These are phyloP conservation scores for Claviceps humidiphila DNA, from an alignment of 2,329 filamentous ascomycete species.

Conservation along the genomic window DNA sequence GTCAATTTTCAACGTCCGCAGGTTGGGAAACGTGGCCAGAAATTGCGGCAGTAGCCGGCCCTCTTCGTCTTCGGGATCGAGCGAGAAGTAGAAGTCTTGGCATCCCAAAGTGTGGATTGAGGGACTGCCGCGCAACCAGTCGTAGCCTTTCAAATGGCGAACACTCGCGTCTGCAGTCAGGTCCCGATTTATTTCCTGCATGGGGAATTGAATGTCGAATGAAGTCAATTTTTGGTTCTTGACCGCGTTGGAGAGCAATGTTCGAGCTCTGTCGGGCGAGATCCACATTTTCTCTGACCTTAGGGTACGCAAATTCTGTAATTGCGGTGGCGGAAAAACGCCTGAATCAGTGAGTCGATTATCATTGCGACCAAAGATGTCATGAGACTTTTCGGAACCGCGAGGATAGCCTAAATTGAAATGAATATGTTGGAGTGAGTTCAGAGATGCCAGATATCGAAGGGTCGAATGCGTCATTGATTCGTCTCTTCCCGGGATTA, in stretches of 20 bases:
- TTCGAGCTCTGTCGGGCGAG: constrained; percentile 12
- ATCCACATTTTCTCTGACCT: constrained; percentile 15
- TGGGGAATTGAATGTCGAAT: constrained; percentile 24
- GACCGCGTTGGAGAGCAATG: constrained; percentile 15
- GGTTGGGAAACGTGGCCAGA: too few species aligned
- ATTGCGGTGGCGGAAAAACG: constrained; percentile 8
- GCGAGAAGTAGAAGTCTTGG: too few species aligned
- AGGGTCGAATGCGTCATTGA: constrained; percentile 5
- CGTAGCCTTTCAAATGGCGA: too few species aligned
- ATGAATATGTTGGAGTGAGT: constrained; percentile 17
- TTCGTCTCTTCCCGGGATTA: too few species aligned
- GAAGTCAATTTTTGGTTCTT: constrained; percentile 17
- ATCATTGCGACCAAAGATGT: constrained; percentile 2
- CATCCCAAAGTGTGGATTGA: too few species aligned
- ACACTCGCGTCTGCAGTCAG: too few species aligned
- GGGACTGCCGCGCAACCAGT: too few species aligned
- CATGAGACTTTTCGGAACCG: constrained; percentile 3
- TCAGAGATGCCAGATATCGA: constrained; percentile 15
- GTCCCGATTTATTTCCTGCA: background rate
- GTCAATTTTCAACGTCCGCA: too few species aligned
- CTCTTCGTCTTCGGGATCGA: too few species aligned
- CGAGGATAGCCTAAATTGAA: constrained; percentile 8
- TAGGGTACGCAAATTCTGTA: constrained; percentile 15
- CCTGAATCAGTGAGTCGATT: background rate
- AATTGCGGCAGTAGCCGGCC: too few species aligned